A percentile compares a stretch with the other conserved stretches of the same genome.
phyloP scores from a whole-genome alignment of 2,329 filamentous ascomycete genomes.

The Colletotrichum phormii region DNA sequence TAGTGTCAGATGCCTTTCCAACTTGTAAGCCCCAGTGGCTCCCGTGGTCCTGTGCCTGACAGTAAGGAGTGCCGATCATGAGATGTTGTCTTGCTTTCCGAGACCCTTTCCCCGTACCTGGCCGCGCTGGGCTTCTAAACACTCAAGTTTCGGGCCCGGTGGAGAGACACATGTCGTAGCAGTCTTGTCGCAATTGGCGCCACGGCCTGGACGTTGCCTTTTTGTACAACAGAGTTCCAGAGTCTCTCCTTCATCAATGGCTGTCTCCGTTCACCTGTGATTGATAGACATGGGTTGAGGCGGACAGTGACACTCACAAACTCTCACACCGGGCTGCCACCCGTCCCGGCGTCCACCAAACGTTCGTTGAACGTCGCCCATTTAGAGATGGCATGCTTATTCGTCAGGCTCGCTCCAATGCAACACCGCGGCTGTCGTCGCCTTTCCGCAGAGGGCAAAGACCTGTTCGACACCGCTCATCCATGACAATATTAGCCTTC shows the following conservation, averaged over 20 bases:
- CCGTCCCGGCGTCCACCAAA: background rate
- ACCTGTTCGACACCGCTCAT: conserved; percentile 1
- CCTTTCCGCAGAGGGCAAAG: conserved; percentile 17
- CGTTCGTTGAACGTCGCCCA: background rate
- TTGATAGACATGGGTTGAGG: conserved; percentile 29
- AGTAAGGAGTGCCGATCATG: conserved; percentile 20
- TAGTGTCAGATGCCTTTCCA: conserved; percentile 30
- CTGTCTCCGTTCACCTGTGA: conserved; percentile 29
- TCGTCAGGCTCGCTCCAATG: conserved; percentile 23
- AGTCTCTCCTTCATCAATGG: conserved; percentile 8
- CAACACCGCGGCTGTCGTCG: background rate
- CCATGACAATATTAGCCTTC: conserved; percentile 15
- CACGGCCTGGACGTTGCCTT: conserved; percentile 6
- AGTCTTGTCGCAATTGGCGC: conserved; percentile 15
- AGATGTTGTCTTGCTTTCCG: conserved; percentile 30
- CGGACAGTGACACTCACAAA: background rate
- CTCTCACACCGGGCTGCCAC: background rate
- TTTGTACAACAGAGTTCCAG: background rate
- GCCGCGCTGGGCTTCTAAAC: conserved; percentile 15
- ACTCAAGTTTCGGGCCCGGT: conserved; percentile 24
- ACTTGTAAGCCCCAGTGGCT: background rate
- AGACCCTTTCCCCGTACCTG: conserved; percentile 35
- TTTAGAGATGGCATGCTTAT: conserved; percentile 24
- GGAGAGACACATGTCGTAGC: conserved; percentile 33
- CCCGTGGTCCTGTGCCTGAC: conserved; percentile 10